Base-by-base conservation (phyloP, 352 stramenopile genomes). In the Pythium diclinum region DNA sequence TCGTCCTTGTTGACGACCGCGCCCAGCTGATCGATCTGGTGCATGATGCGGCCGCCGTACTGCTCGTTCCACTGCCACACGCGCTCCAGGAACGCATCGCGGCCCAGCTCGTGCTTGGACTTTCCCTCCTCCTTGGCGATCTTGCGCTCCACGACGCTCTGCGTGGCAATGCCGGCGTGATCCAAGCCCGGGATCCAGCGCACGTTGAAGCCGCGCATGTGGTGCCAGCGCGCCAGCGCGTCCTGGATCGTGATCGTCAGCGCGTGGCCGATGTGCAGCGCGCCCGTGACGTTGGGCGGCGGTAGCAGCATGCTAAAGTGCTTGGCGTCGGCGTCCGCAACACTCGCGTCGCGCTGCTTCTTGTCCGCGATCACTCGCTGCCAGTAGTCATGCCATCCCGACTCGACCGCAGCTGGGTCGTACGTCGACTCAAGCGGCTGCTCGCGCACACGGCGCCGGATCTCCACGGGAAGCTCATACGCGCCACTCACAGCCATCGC, bases 101-200 rank as follows among this genome's bases (percentile, higher is more conserved):
- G 88, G 6, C 97, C 97, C 30, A 99, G 80, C 68, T 99, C 97
- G 73, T 99, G 95, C 53, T 88, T 81, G 9, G 79, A 90, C 28
- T 92, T 67, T 8, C 88, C 87, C 46, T 88, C 71, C 64, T 99
- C 94, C 75, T 99, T 98, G 66, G 92, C 88, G 36, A 99, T 81
- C 77, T 98, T 98, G 71, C 98, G 98, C 83, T 99, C 98, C 6
- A 99, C 98, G 0, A 99, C 97, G 49, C 90, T 97, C 84, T 92
- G 98, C 21, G 98, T 99, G 8, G 97, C 98, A 72, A 99, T 99
- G 25, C 98, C 98, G 3, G 98, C 98, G 72, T 99, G 98, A 75
- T 99, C 98, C 7, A 97, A 90, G 56, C 95, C 95, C 7, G 95
- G 95, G 49, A 99, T 85, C 92, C 98, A 99, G 17, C 98, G 81